Base-by-base conservation (phyloP, 768 basidiomycete species). In the Kwoniella dejecticola region DNA sequence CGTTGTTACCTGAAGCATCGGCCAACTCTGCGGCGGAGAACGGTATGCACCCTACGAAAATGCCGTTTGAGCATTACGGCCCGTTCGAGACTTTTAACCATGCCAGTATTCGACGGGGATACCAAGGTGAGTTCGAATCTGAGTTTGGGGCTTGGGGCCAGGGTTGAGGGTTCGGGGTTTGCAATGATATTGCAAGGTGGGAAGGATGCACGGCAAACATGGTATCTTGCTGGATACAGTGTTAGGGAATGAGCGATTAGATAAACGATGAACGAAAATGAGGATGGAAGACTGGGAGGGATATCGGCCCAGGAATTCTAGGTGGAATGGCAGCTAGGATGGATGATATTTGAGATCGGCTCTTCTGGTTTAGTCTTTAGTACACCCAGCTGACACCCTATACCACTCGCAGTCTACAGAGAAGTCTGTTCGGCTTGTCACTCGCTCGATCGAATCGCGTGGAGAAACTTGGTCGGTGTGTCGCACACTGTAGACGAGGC, bases 341-440 rank as follows among this genome's bases (percentile, higher is more conserved):
- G n/a, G n/a, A n/a, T n/a, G n/a, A n/a, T n/a, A n/a, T n/a, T 13
- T 42, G 11, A 13, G 11, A 42, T 30, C 46, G 26, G 29, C 13
- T 27, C 21, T 27, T 29, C 13, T 26, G 7, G 7, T 30, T 21
- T 33, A 15, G n/a, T 15, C 48, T 24, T 30, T 6, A 24, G 30
- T 31, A 50, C 4, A 17, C 8, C 8, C 72, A 85, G 95, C 76
- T 94, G 92, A 40, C 94, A 90, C 83, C 21, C 13, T 50, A 7
- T 12, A 31, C 40, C 48, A 44, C 29, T 38, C 87, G 89, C 31
- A 80, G 96, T 99, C 58, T 99, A 99, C 84, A 91, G 93, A 67
- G 95, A 99, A 82, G 96, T 99, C 58, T 99, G 96, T 78, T 91
- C 96, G 15, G 92, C 96, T 11, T 99, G 96, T 81, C 96, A 99